phyloP scores from a whole-genome alignment of 2,329 filamentous ascomycete species.

The Pyrenophora seminiperda region DNA sequence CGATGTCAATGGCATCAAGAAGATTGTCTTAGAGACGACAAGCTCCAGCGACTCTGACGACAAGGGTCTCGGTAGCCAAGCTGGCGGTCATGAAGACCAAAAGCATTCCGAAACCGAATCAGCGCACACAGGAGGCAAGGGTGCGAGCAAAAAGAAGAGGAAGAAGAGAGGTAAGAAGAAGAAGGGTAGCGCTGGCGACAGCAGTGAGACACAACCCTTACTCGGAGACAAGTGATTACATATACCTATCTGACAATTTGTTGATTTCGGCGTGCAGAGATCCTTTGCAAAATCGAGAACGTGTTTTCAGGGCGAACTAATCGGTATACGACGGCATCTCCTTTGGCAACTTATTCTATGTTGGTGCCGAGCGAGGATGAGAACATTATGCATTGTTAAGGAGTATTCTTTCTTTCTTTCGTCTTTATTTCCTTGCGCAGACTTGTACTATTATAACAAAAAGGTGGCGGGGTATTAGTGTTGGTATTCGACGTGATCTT shows the following conservation, averaged over 20 bases:
- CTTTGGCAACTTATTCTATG: background rate
- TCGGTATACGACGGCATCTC: slow-evolving; percentile 2
- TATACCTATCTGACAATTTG: background rate
- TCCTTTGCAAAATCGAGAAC: slow-evolving; percentile 6
- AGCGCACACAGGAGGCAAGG: slow-evolving; percentile 28
- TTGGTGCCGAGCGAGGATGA: background rate
- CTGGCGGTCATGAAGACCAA: slow-evolving; percentile 31
- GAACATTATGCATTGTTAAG: slow-evolving; percentile 7
- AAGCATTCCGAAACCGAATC: slow-evolving; percentile 30
- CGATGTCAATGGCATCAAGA: slow-evolving; percentile 73
- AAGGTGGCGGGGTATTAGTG: background rate
- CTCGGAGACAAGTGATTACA: slow-evolving; percentile 25
- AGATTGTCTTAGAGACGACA: slow-evolving; percentile 74
- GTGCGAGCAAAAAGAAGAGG: slow-evolving; percentile 42
- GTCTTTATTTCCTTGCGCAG: background rate
- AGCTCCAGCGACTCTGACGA: slow-evolving; percentile 57
- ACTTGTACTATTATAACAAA: slow-evolving; percentile 2
- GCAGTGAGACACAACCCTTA: slow-evolving; percentile 41
- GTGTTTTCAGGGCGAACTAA: background rate
- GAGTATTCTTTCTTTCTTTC: background rate
- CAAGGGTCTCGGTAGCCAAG: slow-evolving; percentile 22
- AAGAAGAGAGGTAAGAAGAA: slow-evolving; percentile 49
- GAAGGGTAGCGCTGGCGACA: slow-evolving; percentile 31
- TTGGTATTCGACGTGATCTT: background rate
- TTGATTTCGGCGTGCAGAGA: slow-evolving; percentile 7